These are phyloP conservation scores for Knoxdaviesia proteae DNA, from an alignment of 2,329 filamentous ascomycete genomes.

Conservation along the genomic window DNA sequence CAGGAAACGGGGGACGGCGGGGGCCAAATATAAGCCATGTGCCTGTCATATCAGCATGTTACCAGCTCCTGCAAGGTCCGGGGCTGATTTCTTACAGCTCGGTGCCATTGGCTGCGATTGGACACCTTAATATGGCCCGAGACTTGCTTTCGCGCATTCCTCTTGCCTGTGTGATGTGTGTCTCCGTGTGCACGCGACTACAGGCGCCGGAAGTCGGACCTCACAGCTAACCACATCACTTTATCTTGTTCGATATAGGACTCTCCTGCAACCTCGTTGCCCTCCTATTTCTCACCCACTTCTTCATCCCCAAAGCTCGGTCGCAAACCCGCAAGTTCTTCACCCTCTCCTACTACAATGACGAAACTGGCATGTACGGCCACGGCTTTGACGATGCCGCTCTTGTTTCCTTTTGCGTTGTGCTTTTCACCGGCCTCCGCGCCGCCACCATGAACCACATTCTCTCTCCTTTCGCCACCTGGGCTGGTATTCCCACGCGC, in stretches of 20 bases:
- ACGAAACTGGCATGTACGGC: constrained; percentile 45
- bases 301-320: constrained; percentile 62
- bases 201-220: background rate
- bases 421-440: constrained; percentile 72
- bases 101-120: no score
- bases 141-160: no score
- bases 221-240: constrained; percentile 7
- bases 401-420: constrained; percentile 56
- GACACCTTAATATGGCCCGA: no score
- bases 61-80: no score
- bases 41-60: no score
- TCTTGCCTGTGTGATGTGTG: background rate
- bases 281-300: constrained; percentile 62
- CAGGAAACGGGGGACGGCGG: no score
- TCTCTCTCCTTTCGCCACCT: constrained; percentile 54
- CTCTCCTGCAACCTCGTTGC: constrained; percentile 72
- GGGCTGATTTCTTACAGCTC: no score
- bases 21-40: no score
- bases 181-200: background rate
- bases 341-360: constrained; percentile 64
- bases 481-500: constrained; percentile 49
- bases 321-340: constrained; percentile 74
- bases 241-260: constrained; percentile 19
- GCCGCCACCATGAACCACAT: constrained; percentile 75
- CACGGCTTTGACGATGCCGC: constrained; percentile 63